Conservation (phyloP, 768 basidiomycete genomes). For the Clitopilus passeckerianus region DNA sequence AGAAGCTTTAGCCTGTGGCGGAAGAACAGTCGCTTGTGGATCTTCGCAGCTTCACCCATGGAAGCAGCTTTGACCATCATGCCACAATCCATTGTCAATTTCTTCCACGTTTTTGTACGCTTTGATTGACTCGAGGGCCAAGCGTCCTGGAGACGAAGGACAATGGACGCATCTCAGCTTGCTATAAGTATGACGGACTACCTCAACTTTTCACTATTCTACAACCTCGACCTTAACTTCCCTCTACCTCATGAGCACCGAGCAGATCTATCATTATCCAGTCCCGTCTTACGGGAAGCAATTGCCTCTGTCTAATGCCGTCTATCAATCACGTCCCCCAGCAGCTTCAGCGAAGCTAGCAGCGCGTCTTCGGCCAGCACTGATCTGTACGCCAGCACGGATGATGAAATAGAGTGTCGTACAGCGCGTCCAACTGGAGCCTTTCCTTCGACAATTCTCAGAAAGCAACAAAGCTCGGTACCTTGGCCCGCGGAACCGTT, state of each 20-base stretch:
- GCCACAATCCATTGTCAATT: neutral
- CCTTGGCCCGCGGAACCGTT: neutral
- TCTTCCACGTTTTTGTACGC: neutral
- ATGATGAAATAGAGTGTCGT: neutral
- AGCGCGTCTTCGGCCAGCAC: neutral
- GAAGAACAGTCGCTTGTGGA: neutral
- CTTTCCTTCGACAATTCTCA: no score
- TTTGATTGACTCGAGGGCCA: neutral
- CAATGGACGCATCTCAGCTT: neutral
- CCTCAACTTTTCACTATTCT: neutral
- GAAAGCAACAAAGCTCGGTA: no score
- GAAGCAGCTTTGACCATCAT: neutral
- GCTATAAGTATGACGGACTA: neutral
- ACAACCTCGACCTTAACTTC: no score
- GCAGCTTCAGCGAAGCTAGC: neutral
- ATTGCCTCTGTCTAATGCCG: neutral
- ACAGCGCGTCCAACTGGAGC: neutral
- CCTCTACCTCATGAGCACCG: neutral
- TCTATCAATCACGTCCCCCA: neutral
- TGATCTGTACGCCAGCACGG: neutral
- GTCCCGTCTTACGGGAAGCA: neutral
- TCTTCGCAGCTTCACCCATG: no score
- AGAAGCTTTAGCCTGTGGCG: neutral
- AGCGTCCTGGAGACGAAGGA: neutral
- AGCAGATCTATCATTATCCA: neutral